Evolutionary conservation across 257 asterid species (phyloP).

Genomic region (Lavandula angustifolia): DNA sequence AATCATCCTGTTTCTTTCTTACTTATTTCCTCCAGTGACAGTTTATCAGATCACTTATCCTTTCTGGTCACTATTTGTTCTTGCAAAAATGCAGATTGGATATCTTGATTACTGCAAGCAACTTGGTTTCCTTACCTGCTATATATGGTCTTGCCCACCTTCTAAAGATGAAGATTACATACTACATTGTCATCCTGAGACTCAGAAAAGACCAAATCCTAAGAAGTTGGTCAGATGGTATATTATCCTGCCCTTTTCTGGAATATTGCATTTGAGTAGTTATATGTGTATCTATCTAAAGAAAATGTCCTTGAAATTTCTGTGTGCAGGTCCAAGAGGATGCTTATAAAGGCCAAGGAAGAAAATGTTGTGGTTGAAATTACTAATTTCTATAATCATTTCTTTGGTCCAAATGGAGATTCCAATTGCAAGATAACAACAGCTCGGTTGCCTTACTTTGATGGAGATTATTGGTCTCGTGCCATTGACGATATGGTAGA

Average conservation of each 20-base stretch:
- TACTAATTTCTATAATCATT: constrained; percentile 58
- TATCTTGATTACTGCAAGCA: constrained; percentile 82
- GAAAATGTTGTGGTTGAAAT: constrained; percentile 56
- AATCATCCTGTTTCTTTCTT: constrained; percentile 19
- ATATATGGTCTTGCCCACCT: constrained; percentile 90
- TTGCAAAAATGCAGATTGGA: constrained; percentile 53
- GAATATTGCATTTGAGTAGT: constrained; percentile 7
- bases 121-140: constrained; percentile 65
- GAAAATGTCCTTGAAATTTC: constrained; percentile 4
- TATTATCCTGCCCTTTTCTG: neutral
- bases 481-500: constrained; percentile 51
- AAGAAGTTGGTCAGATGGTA: constrained; percentile 70
- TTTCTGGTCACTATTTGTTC: constrained; percentile 16
- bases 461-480: constrained; percentile 70
- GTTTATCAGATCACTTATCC: constrained; percentile 13
- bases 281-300: neutral
- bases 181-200: constrained; percentile 72
- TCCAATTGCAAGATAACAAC: constrained; percentile 58
- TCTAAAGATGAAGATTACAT: constrained; percentile 71
- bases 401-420: constrained; percentile 52
- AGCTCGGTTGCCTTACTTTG: constrained; percentile 74
- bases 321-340: constrained; percentile 60
- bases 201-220: constrained; percentile 63
- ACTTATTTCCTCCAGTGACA: neutral
- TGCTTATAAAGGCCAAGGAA: constrained; percentile 57